Evolutionary conservation across 176 grass and related monocot species (phyloP).

Genomic region (Saccharum spontaneum): DNA sequence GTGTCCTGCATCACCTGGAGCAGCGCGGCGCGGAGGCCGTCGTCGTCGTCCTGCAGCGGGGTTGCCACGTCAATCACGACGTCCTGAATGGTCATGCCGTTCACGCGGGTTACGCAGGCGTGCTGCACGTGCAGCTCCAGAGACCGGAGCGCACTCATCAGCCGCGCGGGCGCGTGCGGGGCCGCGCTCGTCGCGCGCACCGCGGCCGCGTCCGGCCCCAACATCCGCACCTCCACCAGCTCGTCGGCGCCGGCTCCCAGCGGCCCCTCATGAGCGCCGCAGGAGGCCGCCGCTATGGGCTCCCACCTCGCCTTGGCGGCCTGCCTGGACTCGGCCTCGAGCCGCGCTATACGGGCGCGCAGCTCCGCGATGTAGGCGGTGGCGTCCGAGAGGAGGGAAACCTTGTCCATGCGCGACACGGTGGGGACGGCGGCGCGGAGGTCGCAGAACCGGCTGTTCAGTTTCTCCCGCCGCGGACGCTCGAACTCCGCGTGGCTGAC

Average conservation of each 20-base stretch:
- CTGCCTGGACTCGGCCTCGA: constrained; percentile 47
- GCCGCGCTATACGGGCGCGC: constrained; percentile 28
- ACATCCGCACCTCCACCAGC: constrained; percentile 32
- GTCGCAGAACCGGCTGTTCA: constrained; percentile 75
- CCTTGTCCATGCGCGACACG: constrained; percentile 90
- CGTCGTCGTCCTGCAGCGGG: constrained; percentile 35
- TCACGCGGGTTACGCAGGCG: constrained; percentile 52
- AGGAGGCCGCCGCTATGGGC: neutral
- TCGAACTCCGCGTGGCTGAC: constrained; percentile 75
- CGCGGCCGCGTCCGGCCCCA: no score
- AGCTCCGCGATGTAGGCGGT: constrained; percentile 75
- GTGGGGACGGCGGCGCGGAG: constrained; percentile 75
- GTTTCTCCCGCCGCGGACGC: constrained; percentile 73
- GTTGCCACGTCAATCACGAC: constrained; percentile 45
- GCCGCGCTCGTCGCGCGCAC: constrained; percentile 26
- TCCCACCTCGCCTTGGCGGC: constrained; percentile 21
- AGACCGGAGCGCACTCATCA: constrained; percentile 59
- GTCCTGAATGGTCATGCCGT: constrained; percentile 63
- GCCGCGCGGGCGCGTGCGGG: constrained; percentile 46
- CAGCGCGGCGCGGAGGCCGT: constrained; percentile 43
- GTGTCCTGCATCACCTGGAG: constrained; percentile 39
- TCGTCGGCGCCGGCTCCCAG: constrained; percentile 1
- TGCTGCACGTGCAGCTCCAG: constrained; percentile 56
- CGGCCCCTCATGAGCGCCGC: neutral
- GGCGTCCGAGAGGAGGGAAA: constrained; percentile 72